These are phyloP conservation scores for Calonectria crousiana DNA, from an alignment of 2,329 filamentous ascomycete genomes.

Conservation along the genomic window DNA sequence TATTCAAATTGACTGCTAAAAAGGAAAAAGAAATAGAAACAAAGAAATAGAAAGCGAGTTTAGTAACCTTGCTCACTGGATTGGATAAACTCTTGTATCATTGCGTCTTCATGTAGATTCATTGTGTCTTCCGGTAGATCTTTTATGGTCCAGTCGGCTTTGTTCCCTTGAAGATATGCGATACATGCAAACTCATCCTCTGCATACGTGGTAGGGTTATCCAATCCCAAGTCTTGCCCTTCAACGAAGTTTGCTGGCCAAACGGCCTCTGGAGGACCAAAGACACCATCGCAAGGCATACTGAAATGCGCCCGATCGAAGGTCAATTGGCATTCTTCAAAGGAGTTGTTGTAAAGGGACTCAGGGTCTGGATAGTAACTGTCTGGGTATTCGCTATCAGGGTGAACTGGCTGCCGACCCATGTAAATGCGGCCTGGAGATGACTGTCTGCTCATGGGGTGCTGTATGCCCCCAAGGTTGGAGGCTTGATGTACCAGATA, in stretches of 20 bases:
- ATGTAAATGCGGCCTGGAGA: constrained; percentile 28
- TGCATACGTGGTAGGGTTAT: background rate
- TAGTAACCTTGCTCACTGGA: constrained; percentile 41
- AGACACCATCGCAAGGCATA: background rate
- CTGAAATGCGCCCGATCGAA: background rate
- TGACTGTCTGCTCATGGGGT: constrained; percentile 34
- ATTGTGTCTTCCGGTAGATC: constrained; percentile 47
- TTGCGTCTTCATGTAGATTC: constrained; percentile 47
- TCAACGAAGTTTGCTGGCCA: background rate
- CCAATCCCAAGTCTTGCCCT: background rate
- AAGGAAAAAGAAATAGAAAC: background rate
- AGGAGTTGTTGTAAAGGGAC: no score
- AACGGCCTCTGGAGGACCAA: no score
- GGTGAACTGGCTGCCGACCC: constrained; percentile 4
- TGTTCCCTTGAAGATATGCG: background rate
- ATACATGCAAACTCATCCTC: background rate
- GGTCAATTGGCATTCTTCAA: background rate
- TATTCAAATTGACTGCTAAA: background rate
- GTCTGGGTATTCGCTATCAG: constrained; percentile 14
- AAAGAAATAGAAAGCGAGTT: background rate
- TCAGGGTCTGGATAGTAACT: constrained; percentile 24
- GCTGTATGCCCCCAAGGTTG: constrained; percentile 19
- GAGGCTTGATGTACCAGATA: constrained; percentile 19
- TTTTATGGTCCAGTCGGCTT: constrained; percentile 52
- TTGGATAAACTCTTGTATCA: constrained; percentile 50